Conservation (phyloP, 768 basidiomycete species). For the Tricholoma hemisulphureum region DNA sequence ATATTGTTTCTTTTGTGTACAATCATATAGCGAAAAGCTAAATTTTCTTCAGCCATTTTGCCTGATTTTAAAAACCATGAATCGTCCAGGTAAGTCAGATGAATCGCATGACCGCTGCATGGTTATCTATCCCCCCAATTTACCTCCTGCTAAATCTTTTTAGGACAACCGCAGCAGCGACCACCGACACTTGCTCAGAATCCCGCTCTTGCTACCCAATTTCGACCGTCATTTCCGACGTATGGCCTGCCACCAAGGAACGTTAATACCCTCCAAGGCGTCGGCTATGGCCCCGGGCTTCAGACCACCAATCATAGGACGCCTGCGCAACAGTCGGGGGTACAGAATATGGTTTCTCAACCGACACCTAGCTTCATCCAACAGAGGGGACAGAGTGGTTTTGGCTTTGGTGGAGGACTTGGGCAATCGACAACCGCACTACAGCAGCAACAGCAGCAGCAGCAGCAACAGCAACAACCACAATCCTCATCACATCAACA, state of each 20-base stretch:
- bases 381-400: slow-evolving; percentile 59
- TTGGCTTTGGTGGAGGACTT: slow-evolving; percentile 63
- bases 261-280: slow-evolving; percentile 46
- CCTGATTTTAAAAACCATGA: slow-evolving; percentile 44
- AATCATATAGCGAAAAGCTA: not conserved
- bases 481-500: slow-evolving; percentile 48
- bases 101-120: slow-evolving; percentile 8
- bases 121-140: slow-evolving; percentile 15
- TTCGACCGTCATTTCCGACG: slow-evolving; percentile 52
- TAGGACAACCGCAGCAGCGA: slow-evolving; percentile 81
- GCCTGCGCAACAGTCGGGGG: slow-evolving; percentile 50
- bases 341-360: slow-evolving; percentile 55
- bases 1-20: not conserved
- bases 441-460: slow-evolving; percentile 38
- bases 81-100: slow-evolving; percentile 53
- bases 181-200: slow-evolving; percentile 73
- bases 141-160: slow-evolving; percentile 25
- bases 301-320: slow-evolving; percentile 62
- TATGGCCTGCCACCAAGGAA: slow-evolving; percentile 65
- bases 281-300: slow-evolving; percentile 55
- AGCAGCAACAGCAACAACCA: slow-evolving; percentile 34
- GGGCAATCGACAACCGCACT: slow-evolving; percentile 42
- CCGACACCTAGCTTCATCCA: slow-evolving; percentile 63
- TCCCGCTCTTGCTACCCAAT: slow-evolving; percentile 60
- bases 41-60: slow-evolving; percentile 29